Percentiles rank a stretch among this genome's conserved stretches.
phyloP scores from a whole-genome alignment of 177 flowering plant genomes.

The Vitis hybrid region DNA sequence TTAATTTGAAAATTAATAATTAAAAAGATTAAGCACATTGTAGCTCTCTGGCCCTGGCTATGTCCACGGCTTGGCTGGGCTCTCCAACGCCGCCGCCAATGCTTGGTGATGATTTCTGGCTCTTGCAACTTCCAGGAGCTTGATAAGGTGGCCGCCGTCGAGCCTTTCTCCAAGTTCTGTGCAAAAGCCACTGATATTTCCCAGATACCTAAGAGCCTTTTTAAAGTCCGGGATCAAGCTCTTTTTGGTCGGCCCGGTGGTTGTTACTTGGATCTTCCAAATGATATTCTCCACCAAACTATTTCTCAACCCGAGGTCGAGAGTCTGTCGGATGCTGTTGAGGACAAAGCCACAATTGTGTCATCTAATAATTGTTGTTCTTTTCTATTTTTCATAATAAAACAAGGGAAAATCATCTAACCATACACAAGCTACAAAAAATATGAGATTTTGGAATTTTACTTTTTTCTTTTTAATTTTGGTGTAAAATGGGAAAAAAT shows the following conservation, averaged over 20 bases:
- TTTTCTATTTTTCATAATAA: too few relatives aligned
- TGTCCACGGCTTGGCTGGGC: slow-evolving; percentile 94
- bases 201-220: slow-evolving; percentile 37
- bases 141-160: slow-evolving; percentile 76
- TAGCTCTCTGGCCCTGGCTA: slow-evolving; percentile 88
- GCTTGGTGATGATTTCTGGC: slow-evolving; percentile 82
- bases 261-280: slow-evolving; percentile 79
- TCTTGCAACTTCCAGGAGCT: slow-evolving; percentile 98
- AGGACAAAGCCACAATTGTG: slow-evolving; percentile 1
- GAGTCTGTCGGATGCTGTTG: slow-evolving; percentile 38
- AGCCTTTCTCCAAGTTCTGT: slow-evolving; percentile 72
- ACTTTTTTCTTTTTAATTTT: too few relatives aligned
- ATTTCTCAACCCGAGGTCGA: slow-evolving; percentile 57
- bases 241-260: slow-evolving; percentile 74
- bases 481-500: too few relatives aligned
- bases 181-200: slow-evolving; percentile 39
- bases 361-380: too few relatives aligned
- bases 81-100: slow-evolving; percentile 72
- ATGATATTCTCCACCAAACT: slow-evolving; percentile 86
- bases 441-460: too few relatives aligned
- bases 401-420: too few relatives aligned
- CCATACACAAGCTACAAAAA: too few relatives aligned
- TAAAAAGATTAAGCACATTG: too few relatives aligned
- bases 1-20: too few relatives aligned
- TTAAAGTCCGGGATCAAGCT: slow-evolving; percentile 39